A percentile compares a stretch with the other conserved stretches of the same genome.
These are phyloP conservation scores for Thinopyrum elongatum DNA, from an alignment of 176 grass and related monocot genomes.

Conservation along the genomic window DNA sequence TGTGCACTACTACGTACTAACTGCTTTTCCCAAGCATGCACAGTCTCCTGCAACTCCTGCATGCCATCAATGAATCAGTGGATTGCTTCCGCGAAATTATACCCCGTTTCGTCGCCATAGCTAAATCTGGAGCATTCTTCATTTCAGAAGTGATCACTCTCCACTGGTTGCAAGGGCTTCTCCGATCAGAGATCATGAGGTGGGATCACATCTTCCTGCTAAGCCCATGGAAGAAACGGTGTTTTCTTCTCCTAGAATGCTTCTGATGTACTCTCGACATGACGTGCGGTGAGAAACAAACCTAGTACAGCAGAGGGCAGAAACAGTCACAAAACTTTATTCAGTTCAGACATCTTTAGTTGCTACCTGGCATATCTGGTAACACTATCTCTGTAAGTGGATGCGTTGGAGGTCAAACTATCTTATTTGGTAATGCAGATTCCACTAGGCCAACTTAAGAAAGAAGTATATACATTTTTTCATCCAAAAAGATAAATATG, in stretches of 20 bases:
- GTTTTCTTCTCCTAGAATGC: slow-evolving; percentile 83
- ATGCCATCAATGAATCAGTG: background rate
- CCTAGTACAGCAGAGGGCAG: slow-evolving; percentile 36
- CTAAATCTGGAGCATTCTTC: background rate
- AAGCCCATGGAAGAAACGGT: slow-evolving; percentile 91
- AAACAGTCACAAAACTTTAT: background rate
- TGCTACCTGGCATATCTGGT: background rate
- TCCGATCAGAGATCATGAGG: background rate
- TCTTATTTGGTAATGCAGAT: background rate
- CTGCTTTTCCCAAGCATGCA: background rate
- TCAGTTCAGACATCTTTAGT: background rate
- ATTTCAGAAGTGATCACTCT: background rate
- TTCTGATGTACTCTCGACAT: slow-evolving; percentile 57
- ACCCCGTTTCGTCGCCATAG: background rate
- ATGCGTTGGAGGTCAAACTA: background rate
- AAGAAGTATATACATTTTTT: background rate
- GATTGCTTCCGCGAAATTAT: background rate
- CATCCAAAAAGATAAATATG: background rate
- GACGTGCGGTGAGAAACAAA: slow-evolving; percentile 54
- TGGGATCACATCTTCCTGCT: slow-evolving; percentile 45
- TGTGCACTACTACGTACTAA: background rate
- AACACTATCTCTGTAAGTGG: background rate
- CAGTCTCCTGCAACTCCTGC: background rate
- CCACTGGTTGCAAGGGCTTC: background rate
- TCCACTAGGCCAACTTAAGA: background rate